phyloP scores from a whole-genome alignment of 176 grass and related monocot genomes.

The Stipa capillata region DNA sequence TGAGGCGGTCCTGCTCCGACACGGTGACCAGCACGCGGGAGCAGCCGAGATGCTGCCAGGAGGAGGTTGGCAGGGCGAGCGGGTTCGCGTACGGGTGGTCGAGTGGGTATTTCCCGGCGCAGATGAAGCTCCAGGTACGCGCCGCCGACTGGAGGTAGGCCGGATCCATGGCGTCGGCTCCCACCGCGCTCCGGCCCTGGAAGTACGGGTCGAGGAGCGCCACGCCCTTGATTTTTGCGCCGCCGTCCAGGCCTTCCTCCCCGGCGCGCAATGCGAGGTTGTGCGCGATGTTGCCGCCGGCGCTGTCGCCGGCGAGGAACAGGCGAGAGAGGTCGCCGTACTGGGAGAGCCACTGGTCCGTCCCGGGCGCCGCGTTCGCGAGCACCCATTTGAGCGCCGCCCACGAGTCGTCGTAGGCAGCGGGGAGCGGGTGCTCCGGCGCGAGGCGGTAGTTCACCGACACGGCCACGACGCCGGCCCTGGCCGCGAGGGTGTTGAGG shows the following conservation, averaged over 20 bases:
- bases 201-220: constrained; percentile 80
- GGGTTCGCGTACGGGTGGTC: constrained; percentile 73
- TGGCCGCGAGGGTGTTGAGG: neutral
- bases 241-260: constrained; percentile 25
- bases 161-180: constrained; percentile 32
- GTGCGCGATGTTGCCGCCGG: constrained; percentile 84
- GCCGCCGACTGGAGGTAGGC: constrained; percentile 40
- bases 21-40: constrained; percentile 47
- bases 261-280: constrained; percentile 58
- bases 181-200: constrained; percentile 47
- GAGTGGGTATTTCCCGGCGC: constrained; percentile 39
- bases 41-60: constrained; percentile 43
- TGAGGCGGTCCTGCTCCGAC: constrained; percentile 42
- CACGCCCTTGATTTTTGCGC: constrained; percentile 37
- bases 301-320: constrained; percentile 71
- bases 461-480: constrained; percentile 13
- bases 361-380: neutral
- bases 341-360: constrained; percentile 55
- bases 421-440: constrained; percentile 50
- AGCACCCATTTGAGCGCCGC: constrained; percentile 57
- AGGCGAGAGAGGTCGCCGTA: constrained; percentile 50
- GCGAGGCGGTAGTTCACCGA: constrained; percentile 61
- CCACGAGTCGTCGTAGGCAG: constrained; percentile 44
- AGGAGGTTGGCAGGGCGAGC: constrained; percentile 13
- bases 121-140: constrained; percentile 62